Evolutionary conservation across 208 protist genomes (phyloP), one percentile per base, ranked within the genome.

Genomic region (Balamuthia mandrillaris): DNA sequence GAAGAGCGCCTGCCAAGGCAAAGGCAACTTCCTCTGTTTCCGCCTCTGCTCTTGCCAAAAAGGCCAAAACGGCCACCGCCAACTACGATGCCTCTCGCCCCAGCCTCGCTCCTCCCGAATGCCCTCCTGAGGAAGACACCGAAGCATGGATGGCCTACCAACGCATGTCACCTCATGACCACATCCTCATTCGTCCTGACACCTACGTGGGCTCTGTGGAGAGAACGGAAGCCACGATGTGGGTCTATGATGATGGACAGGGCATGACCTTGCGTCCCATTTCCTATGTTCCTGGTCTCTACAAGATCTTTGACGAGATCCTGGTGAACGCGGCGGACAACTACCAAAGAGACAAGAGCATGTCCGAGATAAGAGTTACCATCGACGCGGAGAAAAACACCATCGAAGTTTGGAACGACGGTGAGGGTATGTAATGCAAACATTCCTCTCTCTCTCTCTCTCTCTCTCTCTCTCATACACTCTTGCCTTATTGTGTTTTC

Each of bases 241-340:
- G 97, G 97, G 93, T 99, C 51, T 98, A 99, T 56, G 91, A 94
- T 49, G 95, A 93, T 0, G 89, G 94, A 41, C 85, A 90, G 9
- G 89, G 96, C 29, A 98, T 99, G 95, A 96, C 96, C 74, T 77
- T 92, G 60, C 93, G 96, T 58, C 94, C 95, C 81, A 95, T 98
- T 81, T 97, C 92, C 4, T 99, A 96, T 93, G 97, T 98, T 1
- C 98, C 98, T 1, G 98, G 96, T 24, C 91, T 99, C 10, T 99
- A 98, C 88, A 99, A 99, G 94, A 99, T 99, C 44, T 99, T 99
- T 86, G 99, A 99, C 89, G 99, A 99, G 91, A 99, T 99, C 87
- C 91, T 99, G 3, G 99, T 99, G 4, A 99, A 99, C 94, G 99
- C 99, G 7, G 96, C 98, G 0, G 99, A 99, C 91, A 99, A 99